Base-by-base conservation (phyloP, 495 filamentous ascomycete genomes). In the Pseudomonodictys pantanalensis region DNA sequence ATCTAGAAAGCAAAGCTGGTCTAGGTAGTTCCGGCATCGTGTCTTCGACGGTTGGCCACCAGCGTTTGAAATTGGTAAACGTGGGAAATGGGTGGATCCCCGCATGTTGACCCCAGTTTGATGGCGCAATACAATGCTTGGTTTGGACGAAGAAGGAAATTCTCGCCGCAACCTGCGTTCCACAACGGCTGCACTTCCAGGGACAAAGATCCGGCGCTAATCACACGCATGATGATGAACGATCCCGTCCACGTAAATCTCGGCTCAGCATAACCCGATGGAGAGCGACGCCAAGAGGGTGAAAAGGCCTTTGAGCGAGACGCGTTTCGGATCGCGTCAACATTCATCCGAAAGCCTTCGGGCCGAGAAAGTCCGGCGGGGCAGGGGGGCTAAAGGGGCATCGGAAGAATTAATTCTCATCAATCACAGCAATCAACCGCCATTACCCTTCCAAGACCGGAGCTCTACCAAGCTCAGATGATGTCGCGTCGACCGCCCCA, bases 361-460 rank as follows among this genome's bases (percentile, higher is more conserved):
- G 20, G 18, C 18, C 18, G 2, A 8, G 38, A 41, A 33, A 11
- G 6, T 2, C 12, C 7, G 41, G 17, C 53, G 10, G 41, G 11
- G 29, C n/a, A 56, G 56, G 56, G 56, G 56, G 47, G 52, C 44
- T 35, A 32, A 46, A 15, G 33, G 41, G 32, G 32, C 32, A 35
- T 3, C 38, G 38, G 33, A 58, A 32, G 2, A 44, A 60, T 39
- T 58, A 57, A 45, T 11, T 32, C n/a, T 30, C 52, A 46, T 58
- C 42, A 58, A 52, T 60, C 46, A 45, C 47, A 30, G 2, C 25
- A 30, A 33, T 30, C 47, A 51, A 22, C 47, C 24, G 47, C 23
- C n/a, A 4, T 51, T 51, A 41, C 4, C 38, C 38, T 41, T 41
- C n/a, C n/a, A n/a, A n/a, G n/a, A n/a, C n/a, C n/a, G n/a, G n/a